Evolutionary conservation across 2,329 filamentous ascomycete species (phyloP), one percentile per base, ranked within the genome.

Genomic region (Xylaria sp.): DNA sequence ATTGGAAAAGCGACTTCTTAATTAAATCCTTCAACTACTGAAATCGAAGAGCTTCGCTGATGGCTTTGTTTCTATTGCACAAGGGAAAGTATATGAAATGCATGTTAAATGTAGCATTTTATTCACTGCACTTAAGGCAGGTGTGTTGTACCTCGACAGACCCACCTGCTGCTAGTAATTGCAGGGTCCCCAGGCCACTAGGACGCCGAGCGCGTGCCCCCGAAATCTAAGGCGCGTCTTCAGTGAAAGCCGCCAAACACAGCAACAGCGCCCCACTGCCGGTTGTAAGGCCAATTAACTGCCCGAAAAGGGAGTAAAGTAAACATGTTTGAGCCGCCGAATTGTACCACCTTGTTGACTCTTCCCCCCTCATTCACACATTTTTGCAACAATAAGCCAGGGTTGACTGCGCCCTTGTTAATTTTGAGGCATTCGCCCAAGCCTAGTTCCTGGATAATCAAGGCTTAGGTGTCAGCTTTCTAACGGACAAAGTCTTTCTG

Each of bases 211-310:
- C 74, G 70, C 72, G 72, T 73, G 32, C 50, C 57, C 66, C 52
- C 48, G 18, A 30, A 61, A 23, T 66, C 18, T 55, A 43, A 70
- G 70, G 70, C 73, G 73, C 70, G 74, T 74, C 57, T 46, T 25
- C 34, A 60, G 53, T 32, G 30, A 23, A 34, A 28, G 39, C 30
- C 28, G 55, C 61, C 34, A 62, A 50, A 18, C 4, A 68, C 10
- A 45, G 53, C 9, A 52, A 32, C 43, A 59, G 18, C 63, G 72
- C 72, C 70, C 65, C 58, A 60, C 61, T 6, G 30, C 46, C 46
- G 46, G 67, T 55, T 60, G 32, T 53, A 60, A 45, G 60, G 53
- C 65, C 70, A 72, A 74, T 71, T 69, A 71, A 72, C 68, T 60
- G 46, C 55, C 67, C 64, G 4, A 67, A 71, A 67, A 23, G 53